Evolutionary conservation across 2,329 filamentous ascomycete species (phyloP).

Genomic region (Xylaria sp.): DNA sequence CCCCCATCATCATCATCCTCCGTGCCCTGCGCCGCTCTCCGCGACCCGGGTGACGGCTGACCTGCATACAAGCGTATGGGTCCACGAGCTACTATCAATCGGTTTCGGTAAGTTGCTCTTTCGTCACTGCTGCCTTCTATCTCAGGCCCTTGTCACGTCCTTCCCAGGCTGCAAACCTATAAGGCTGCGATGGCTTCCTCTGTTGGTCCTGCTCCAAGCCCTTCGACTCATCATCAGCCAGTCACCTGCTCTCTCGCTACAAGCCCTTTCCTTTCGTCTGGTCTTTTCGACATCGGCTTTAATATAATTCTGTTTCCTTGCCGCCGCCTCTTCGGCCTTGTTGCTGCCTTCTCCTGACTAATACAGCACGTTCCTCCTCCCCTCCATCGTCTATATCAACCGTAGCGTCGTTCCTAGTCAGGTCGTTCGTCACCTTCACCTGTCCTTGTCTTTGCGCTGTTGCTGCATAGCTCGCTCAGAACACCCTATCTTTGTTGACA

Average conservation of each 20-base stretch:
- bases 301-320: conserved; percentile 41
- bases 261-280: conserved; percentile 44
- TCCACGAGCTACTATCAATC: conserved; percentile 34
- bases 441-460: conserved; percentile 10
- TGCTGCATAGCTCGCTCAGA: background rate
- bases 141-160: conserved; percentile 39
- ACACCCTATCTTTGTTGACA: conserved; percentile 22
- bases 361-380: conserved; percentile 22
- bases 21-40: conserved; percentile 36
- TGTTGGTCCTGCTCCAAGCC: conserved; percentile 39
- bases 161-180: conserved; percentile 59
- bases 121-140: conserved; percentile 43
- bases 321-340: conserved; percentile 35
- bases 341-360: conserved; percentile 41
- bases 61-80: conserved; percentile 37
- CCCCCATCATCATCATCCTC: conserved; percentile 20
- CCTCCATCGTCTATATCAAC: conserved; percentile 39
- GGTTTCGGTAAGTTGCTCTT: conserved; percentile 46
- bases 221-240: conserved; percentile 46
- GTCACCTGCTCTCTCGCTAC: conserved; percentile 43
- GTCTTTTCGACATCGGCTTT: conserved; percentile 38
- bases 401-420: conserved; percentile 23
- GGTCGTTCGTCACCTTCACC: conserved; percentile 16
- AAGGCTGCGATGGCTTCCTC: conserved; percentile 64
- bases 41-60: conserved; percentile 34